These are phyloP conservation scores for Thelephora terrestris DNA, from an alignment of 1,284 basidiomycete species.

Conservation along the genomic window DNA sequence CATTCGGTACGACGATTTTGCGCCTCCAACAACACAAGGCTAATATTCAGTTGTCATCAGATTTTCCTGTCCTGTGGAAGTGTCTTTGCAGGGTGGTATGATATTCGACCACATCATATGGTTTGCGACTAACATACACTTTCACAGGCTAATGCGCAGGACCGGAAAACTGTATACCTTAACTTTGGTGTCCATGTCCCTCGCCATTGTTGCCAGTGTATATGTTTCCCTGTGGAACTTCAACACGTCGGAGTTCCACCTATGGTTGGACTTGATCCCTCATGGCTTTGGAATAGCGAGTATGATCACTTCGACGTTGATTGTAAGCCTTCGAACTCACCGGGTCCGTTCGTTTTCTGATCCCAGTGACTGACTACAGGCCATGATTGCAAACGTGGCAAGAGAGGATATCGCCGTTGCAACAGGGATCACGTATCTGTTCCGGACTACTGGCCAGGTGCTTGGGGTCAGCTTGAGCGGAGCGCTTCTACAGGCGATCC, in stretches of 20 bases:
- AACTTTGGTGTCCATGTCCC: conserved; percentile 46
- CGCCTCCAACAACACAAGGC: conserved; percentile 6
- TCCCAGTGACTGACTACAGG: conserved; percentile 33
- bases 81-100: conserved; percentile 72
- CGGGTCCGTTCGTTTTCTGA: conserved; percentile 1
- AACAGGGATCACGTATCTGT: conserved; percentile 83
- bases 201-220: conserved; percentile 44
- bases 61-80: conserved; percentile 73
- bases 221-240: conserved; percentile 56
- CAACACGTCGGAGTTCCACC: conserved; percentile 47
- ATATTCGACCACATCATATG: conserved; percentile 5
- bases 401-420: conserved; percentile 80
- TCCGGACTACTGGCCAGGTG: conserved; percentile 86
- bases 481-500: conserved; percentile 68
- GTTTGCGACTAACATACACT: conserved; percentile 4
- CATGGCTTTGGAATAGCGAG: conserved; percentile 78
- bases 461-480: conserved; percentile 81
- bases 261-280: conserved; percentile 72
- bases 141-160: conserved; percentile 63
- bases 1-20: conserved; percentile 54
- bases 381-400: conserved; percentile 74
- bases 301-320: conserved; percentile 74
- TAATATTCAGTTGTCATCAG: conserved; percentile 25
- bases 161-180: conserved; percentile 76
- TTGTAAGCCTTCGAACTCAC: conserved; percentile 35